A percentile compares a stretch with the other conserved stretches of the same genome.
phyloP scores from a whole-genome alignment of 1,284 basidiomycete genomes.

The Rhodotorula sp. region DNA sequence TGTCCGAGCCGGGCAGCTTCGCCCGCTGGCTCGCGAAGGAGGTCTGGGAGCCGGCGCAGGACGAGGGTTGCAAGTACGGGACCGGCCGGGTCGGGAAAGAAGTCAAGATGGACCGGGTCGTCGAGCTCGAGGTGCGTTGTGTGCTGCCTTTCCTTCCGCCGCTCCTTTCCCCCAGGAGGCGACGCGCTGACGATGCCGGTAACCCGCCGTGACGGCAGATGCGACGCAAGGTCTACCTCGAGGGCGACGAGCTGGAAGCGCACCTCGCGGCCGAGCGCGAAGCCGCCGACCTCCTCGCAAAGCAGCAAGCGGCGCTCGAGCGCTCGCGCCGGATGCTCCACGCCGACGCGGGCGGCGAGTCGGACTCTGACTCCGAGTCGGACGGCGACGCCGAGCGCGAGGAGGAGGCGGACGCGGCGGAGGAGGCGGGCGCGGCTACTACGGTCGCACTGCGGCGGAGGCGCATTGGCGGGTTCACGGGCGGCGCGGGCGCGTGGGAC shows the following conservation, averaged over 20 bases:
- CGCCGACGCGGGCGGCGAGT: slow-evolving; percentile 66
- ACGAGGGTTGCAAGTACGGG: slow-evolving; percentile 73
- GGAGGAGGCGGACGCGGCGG: slow-evolving; percentile 65
- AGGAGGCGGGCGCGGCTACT: slow-evolving; percentile 61
- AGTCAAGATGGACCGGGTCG: slow-evolving; percentile 69
- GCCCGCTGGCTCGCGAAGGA: slow-evolving; percentile 72
- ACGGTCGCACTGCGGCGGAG: slow-evolving; percentile 44
- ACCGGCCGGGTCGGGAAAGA: slow-evolving; percentile 82
- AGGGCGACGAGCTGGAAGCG: slow-evolving; percentile 71
- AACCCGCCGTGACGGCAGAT: slow-evolving; percentile 58
- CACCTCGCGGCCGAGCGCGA: slow-evolving; percentile 75
- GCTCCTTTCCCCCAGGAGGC: too few relatives aligned
- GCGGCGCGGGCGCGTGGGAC: slow-evolving; percentile 46
- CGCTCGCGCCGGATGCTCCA: slow-evolving; percentile 87
- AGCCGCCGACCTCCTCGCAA: slow-evolving; percentile 81
- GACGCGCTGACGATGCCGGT: not conserved
- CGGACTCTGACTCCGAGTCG: slow-evolving; percentile 53
- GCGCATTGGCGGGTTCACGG: slow-evolving; percentile 34
- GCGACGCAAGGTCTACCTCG: slow-evolving; percentile 80
- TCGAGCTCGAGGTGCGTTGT: slow-evolving; percentile 65
- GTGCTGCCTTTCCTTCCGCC: not conserved
- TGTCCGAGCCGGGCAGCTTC: slow-evolving; percentile 75
- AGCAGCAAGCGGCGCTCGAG: slow-evolving; percentile 78
- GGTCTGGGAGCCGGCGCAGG: slow-evolving; percentile 79
- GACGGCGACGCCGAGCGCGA: slow-evolving; percentile 50